Percentiles rank a stretch among this genome's conserved stretches.
These are phyloP conservation scores for Neonectria punicea DNA, from an alignment of 2,329 filamentous ascomycete species.

Conservation along the genomic window DNA sequence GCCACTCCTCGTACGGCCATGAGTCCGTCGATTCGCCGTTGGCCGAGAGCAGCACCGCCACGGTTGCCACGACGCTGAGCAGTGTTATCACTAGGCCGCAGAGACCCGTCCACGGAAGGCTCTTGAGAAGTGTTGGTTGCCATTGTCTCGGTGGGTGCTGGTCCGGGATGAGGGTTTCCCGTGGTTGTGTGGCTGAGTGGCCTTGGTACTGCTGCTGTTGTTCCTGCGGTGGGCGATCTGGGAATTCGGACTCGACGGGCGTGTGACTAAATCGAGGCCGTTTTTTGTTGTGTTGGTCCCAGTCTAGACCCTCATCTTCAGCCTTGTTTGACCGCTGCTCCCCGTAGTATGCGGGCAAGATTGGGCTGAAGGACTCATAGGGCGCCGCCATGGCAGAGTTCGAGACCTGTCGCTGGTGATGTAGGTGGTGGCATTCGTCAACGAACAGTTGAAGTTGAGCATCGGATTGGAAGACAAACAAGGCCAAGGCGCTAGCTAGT, in stretches of 20 bases:
- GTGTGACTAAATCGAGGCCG: background rate
- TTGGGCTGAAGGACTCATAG: background rate
- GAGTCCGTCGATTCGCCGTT: slow-evolving; percentile 7
- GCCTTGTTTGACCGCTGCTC: background rate
- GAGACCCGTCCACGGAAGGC: slow-evolving; percentile 10
- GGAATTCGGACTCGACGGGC: background rate
- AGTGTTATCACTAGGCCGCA: slow-evolving; percentile 1
- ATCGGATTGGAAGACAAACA: background rate
- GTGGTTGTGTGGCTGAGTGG: background rate
- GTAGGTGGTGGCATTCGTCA: background rate
- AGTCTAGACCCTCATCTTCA: background rate
- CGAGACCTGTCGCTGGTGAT: background rate
- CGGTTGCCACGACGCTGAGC: background rate
- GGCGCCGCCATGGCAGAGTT: background rate
- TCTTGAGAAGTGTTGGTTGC: background rate
- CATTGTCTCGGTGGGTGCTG: background rate
- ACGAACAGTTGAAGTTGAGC: background rate
- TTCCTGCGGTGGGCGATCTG: background rate
- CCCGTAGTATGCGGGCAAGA: background rate
- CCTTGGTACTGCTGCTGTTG: background rate
- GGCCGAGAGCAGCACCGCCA: slow-evolving; percentile 4
- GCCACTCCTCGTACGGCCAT: slow-evolving; percentile 4
- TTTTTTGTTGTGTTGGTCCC: background rate
- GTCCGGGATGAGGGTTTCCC: background rate
- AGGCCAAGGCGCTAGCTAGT: background rate